phyloP scores from a whole-genome alignment of 2,329 filamentous ascomycete genomes.

The Fusarium burgessii region DNA sequence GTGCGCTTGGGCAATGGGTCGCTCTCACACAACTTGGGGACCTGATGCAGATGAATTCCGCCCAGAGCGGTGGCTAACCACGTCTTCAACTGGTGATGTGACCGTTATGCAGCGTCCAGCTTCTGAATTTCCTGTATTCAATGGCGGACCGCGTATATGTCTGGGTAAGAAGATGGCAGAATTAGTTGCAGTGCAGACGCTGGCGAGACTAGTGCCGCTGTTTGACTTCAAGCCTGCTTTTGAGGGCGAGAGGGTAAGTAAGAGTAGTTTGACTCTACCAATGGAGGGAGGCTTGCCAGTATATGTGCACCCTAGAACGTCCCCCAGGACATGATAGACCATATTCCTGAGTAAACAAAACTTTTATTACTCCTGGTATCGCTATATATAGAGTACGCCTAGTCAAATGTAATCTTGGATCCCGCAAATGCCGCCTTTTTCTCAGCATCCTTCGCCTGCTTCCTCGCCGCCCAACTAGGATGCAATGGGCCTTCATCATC shows the following conservation, averaged over 20 bases:
- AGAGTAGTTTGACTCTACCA: slow-evolving; percentile 71
- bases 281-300: slow-evolving; percentile 71
- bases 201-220: slow-evolving; percentile 60
- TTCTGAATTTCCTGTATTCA: slow-evolving; percentile 73
- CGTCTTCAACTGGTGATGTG: slow-evolving; percentile 47
- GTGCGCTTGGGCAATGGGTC: slow-evolving; percentile 74
- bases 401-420: slow-evolving; percentile 71
- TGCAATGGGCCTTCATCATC: slow-evolving; percentile 68
- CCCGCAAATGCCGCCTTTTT: slow-evolving; percentile 66
- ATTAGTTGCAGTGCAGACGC: slow-evolving; percentile 66
- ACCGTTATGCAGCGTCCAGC: slow-evolving; percentile 58
- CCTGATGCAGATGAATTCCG: slow-evolving; percentile 66
- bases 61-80: slow-evolving; percentile 67
- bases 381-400: slow-evolving; percentile 29
- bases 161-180: slow-evolving; percentile 75
- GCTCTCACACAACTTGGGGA: slow-evolving; percentile 68
- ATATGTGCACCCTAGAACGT: slow-evolving; percentile 24
- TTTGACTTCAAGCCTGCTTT: slow-evolving; percentile 65
- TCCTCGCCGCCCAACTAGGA: slow-evolving; percentile 73
- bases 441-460: slow-evolving; percentile 69
- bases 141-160: slow-evolving; percentile 71
- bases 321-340: background rate
- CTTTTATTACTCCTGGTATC: slow-evolving; percentile 42
- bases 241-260: slow-evolving; percentile 63
- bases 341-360: background rate